Evolutionary conservation across 2,329 filamentous ascomycete genomes (phyloP).

Genomic region (Aureobasidium melanogenum): DNA sequence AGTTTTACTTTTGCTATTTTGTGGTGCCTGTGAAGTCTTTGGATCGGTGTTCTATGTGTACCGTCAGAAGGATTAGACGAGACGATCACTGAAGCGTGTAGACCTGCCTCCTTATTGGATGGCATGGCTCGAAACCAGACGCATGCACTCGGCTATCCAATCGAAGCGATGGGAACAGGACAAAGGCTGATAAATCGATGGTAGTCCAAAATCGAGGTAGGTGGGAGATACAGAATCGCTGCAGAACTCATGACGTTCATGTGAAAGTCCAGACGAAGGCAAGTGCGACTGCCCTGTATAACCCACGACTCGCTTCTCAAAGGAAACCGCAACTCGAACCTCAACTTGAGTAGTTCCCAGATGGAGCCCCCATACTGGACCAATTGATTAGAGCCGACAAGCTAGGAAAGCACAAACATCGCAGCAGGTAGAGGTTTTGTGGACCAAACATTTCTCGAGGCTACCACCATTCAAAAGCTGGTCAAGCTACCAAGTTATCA

Average conservation of each 20-base stretch:
- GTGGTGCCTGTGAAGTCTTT: background rate
- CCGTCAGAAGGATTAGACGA: background rate
- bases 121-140: background rate
- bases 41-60: background rate
- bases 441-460: background rate
- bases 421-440: background rate
- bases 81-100: too few species aligned
- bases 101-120: slow-evolving; percentile 4
- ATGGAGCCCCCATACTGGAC: background rate
- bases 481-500: background rate
- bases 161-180: background rate
- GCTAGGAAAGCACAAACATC: background rate
- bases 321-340: background rate
- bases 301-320: background rate
- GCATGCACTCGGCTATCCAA: background rate
- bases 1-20: background rate
- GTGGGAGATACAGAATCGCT: background rate
- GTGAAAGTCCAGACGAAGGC: background rate
- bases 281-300: background rate
- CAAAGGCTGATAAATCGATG: background rate
- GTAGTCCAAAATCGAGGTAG: background rate
- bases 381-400: background rate
- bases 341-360: background rate
- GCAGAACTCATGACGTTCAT: background rate
- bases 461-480: background rate